These are phyloP conservation scores for Phaeosphaeria sp. DNA, from an alignment of 2,329 filamentous ascomycete species.

Conservation along the genomic window DNA sequence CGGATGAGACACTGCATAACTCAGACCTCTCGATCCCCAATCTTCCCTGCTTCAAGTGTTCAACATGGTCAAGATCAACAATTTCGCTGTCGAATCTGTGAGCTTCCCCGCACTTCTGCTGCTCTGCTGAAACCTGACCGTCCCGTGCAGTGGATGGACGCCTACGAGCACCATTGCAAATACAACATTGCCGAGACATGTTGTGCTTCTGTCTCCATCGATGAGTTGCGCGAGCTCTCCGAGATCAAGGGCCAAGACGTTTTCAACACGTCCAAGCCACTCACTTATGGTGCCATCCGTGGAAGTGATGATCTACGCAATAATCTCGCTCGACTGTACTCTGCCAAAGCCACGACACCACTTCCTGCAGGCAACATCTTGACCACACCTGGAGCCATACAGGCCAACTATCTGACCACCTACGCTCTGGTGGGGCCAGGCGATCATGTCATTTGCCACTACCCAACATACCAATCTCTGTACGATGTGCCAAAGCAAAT, in stretches of 20 bases:
- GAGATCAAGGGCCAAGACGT: slow-evolving; percentile 60
- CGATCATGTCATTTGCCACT: slow-evolving; percentile 86
- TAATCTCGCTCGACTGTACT: slow-evolving; percentile 71
- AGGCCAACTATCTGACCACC: slow-evolving; percentile 81
- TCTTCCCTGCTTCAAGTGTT: background rate
- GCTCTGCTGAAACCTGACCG: slow-evolving; percentile 15
- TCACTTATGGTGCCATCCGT: slow-evolving; percentile 77
- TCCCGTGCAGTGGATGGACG: slow-evolving; percentile 61
- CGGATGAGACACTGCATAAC: background rate
- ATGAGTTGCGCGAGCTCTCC: slow-evolving; percentile 67
- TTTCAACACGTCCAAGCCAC: slow-evolving; percentile 61
- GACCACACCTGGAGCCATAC: slow-evolving; percentile 80
- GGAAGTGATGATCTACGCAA: slow-evolving; percentile 69
- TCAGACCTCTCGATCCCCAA: background rate
- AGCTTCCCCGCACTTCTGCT: slow-evolving; percentile 30
- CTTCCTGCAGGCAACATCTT: slow-evolving; percentile 69
- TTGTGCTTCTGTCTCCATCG: slow-evolving; percentile 74
- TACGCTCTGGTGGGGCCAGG: slow-evolving; percentile 74
- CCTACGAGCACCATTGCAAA: slow-evolving; percentile 59
- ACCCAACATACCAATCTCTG: slow-evolving; percentile 83
- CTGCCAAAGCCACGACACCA: slow-evolving; percentile 57
- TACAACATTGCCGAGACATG: slow-evolving; percentile 83
- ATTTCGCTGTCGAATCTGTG: slow-evolving; percentile 76
- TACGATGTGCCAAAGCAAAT: slow-evolving; percentile 76
- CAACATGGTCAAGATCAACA: slow-evolving; percentile 64